phyloP scores from a whole-genome alignment of 116 monocot species.

The Trichopus zeylanicus region DNA sequence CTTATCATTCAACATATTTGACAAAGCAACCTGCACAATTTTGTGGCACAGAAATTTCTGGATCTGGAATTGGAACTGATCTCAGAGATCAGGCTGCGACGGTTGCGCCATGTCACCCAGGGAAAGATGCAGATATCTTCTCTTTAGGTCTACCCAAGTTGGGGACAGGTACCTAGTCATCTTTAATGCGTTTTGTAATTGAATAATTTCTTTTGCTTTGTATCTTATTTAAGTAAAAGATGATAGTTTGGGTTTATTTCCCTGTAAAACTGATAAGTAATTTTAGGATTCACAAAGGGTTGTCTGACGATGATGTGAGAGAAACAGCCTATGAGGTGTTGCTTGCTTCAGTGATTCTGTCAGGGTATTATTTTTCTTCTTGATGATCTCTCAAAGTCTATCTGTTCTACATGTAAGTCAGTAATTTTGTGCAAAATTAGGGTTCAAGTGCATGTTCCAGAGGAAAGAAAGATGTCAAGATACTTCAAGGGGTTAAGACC shows the following conservation, averaged over 20 bases:
- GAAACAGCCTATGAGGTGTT: conserved; percentile 75
- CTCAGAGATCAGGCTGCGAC: conserved; percentile 5
- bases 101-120: conserved; percentile 4
- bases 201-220: too few species aligned
- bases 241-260: background rate
- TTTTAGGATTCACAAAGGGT: conserved; percentile 43
- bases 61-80: conserved; percentile 8
- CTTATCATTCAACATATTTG: conserved; percentile 7
- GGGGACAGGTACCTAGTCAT: too few species aligned
- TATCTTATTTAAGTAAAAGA: background rate
- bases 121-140: conserved; percentile 15
- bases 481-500: conserved; percentile 30
- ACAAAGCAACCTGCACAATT: conserved; percentile 7
- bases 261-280: conserved; percentile 21
- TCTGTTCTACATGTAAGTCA: background rate
- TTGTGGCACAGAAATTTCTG: conserved; percentile 4
- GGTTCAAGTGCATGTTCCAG: conserved; percentile 11
- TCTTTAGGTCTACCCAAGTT: conserved; percentile 47
- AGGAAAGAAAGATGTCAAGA: conserved; percentile 42
- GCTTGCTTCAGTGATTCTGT: conserved; percentile 52
- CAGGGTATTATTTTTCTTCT: conserved; percentile 28
- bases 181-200: too few species aligned
- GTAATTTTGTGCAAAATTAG: conserved; percentile 8
- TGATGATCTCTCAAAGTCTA: background rate
- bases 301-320: conserved; percentile 57